Conservation (phyloP, 768 basidiomycete genomes). For the Lepiota subincarnata region DNA sequence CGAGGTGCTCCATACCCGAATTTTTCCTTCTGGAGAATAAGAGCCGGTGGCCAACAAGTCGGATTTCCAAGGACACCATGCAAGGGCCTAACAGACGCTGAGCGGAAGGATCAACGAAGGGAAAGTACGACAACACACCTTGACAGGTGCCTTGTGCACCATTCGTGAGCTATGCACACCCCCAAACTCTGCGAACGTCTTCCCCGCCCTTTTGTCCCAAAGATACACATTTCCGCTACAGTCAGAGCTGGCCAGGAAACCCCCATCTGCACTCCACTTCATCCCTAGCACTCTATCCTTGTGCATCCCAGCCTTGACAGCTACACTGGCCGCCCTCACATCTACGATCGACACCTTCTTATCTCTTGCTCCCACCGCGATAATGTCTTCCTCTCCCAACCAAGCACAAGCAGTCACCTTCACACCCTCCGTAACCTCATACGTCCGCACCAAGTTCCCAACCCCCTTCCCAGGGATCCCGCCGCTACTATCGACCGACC, state of each 20-base stretch:
- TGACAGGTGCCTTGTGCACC: slow-evolving; percentile 59
- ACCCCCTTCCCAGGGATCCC: background rate
- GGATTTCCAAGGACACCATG: slow-evolving; percentile 86
- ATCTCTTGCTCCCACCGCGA: slow-evolving; percentile 60
- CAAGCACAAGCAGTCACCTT: slow-evolving; percentile 25
- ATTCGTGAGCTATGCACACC: slow-evolving; percentile 54
- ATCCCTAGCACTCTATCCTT: slow-evolving; percentile 54
- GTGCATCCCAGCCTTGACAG: slow-evolving; percentile 48
- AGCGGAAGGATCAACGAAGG: background rate
- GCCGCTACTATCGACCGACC: slow-evolving; percentile 24
- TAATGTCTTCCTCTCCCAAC: slow-evolving; percentile 55
- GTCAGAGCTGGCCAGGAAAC: slow-evolving; percentile 79
- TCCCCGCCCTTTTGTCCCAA: slow-evolving; percentile 63
- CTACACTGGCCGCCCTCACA: slow-evolving; percentile 37
- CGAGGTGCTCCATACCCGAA: slow-evolving; percentile 48
- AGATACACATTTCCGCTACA: slow-evolving; percentile 84
- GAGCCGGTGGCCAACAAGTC: slow-evolving; percentile 77
- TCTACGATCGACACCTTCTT: slow-evolving; percentile 67
- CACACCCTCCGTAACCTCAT: slow-evolving; percentile 21
- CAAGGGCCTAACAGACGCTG: slow-evolving; percentile 52
- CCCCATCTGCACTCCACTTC: slow-evolving; percentile 72
- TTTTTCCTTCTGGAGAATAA: slow-evolving; percentile 31
- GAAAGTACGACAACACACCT: slow-evolving; percentile 29
- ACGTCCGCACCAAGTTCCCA: slow-evolving; percentile 9
- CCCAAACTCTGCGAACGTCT: slow-evolving; percentile 57